A percentile compares a stretch with the other conserved stretches of the same genome.
Conservation (phyloP, 2,329 filamentous ascomycete genomes). For the Penicillium palitans region DNA sequence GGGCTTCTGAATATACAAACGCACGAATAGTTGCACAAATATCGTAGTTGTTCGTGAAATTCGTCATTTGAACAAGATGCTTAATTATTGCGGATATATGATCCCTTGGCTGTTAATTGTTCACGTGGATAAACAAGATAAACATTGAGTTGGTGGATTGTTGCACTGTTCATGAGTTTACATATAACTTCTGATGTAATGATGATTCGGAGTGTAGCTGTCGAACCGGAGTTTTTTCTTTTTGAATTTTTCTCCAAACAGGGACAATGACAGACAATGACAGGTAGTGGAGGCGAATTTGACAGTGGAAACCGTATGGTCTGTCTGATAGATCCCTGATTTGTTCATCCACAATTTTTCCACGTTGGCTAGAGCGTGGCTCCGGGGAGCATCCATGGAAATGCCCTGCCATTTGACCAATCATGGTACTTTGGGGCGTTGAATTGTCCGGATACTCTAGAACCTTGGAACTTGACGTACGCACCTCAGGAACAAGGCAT, state of each 20-base stretch:
- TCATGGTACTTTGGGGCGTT: not conserved
- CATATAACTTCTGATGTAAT: constrained; percentile 24
- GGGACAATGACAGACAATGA: constrained; percentile 13
- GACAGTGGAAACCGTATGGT: constrained; percentile 2
- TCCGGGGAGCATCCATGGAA: constrained; percentile 13
- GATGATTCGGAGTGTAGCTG: constrained; percentile 14
- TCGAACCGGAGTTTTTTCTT: constrained; percentile 7
- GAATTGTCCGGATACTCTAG: not conserved
- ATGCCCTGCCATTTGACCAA: constrained; percentile 10
- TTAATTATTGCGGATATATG: not conserved
- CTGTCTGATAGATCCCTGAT: constrained; percentile 8
- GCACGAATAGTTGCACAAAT: not conserved
- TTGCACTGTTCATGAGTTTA: constrained; percentile 13
- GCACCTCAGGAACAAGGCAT: constrained; percentile 1
- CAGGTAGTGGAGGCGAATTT: constrained; percentile 18
- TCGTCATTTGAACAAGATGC: constrained; percentile 1
- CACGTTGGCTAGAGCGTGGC: constrained; percentile 15
- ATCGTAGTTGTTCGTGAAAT: not conserved
- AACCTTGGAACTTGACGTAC: not conserved
- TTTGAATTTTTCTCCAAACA: not conserved
- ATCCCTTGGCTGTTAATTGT: not conserved
- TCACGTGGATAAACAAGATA: not conserved
- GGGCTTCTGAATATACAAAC: too few species aligned
- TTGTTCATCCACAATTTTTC: constrained; percentile 8
- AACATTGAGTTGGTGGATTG: not conserved